Evolutionary conservation across 495 filamentous ascomycete species (phyloP), one percentile per base, ranked within the genome.

Genomic region (Hypoxylon cercidicola): DNA sequence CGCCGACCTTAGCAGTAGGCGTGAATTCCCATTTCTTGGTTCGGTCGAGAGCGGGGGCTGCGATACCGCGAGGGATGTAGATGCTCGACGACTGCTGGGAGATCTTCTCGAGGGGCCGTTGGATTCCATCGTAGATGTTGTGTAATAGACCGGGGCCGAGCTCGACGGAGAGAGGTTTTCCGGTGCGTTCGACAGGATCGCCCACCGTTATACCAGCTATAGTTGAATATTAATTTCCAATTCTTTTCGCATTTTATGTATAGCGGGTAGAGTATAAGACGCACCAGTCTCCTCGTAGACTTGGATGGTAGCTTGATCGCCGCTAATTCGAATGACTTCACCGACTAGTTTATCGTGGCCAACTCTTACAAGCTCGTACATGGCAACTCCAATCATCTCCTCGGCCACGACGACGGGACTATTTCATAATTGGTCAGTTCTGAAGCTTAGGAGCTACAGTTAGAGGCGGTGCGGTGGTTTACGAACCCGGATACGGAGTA

Each of bases 51-150:
- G 93, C 89, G 18, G 96, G 93, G 23, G 91, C 89, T n/a, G 88
- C 74, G 71, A 98, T 94, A 75, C 95, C 95, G 68, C 96, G 91
- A 61, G 95, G 95, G 64, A 99, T 99, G 72, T 98, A 98, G 75
- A 99, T 99, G 74, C 91, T 89, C 62, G 90, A 79, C 12, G 91
- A 88, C 48, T 87, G 77, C 45, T 88, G 81, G 56, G 89, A 83
- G 71, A 99, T 99, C 56, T 85, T 87, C 73, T 88, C 89, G 66
- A 99, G 87, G 55, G 95, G 95, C 62, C 95, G 90, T 76, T 99
- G 95, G 69, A 99, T 98, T 74, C 95, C 95, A 74, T 99, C 96
- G 81, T 99, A 99, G 75, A 99, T 99, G 51, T 96, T 99, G 81
- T 98, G 93, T 87, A 99, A 92, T 79, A 99, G 79, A 71, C 96